Conservation (phyloP, 768 basidiomycete genomes). For the Xerocomellus dryophilus region DNA sequence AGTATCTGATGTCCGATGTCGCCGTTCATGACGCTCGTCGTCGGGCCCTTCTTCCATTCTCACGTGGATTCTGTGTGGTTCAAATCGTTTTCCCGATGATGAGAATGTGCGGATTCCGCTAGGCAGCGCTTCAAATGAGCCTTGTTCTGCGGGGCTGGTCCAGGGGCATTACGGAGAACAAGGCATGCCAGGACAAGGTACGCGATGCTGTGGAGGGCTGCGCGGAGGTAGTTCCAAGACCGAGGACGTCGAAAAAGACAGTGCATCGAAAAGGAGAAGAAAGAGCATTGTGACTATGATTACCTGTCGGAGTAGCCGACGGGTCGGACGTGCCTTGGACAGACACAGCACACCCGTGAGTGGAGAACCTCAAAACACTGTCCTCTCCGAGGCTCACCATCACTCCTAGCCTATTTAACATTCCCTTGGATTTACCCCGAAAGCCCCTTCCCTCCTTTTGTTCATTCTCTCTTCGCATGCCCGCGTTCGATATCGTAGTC, state of each 20-base stretch:
- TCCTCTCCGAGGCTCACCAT: background rate
- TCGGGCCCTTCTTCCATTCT: slow-evolving; percentile 1
- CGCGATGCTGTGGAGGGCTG: slow-evolving; percentile 7
- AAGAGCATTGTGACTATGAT: background rate
- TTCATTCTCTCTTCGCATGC: no score
- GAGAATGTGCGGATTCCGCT: slow-evolving; percentile 1
- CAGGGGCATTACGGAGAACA: background rate
- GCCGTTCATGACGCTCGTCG: background rate
- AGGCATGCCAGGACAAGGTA: slow-evolving; percentile 5
- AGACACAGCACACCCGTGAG: background rate
- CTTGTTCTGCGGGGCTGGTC: slow-evolving; percentile 6
- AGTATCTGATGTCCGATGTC: background rate
- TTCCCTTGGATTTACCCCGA: background rate
- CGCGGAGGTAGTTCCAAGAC: background rate
- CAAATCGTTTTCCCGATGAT: slow-evolving; percentile 14
- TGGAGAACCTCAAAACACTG: background rate
- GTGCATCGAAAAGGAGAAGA: background rate
- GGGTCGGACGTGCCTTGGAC: slow-evolving; percentile 16
- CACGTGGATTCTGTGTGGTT: slow-evolving; percentile 11
- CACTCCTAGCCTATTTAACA: background rate
- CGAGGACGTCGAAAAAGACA: background rate
- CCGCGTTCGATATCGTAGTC: slow-evolving; percentile 68
- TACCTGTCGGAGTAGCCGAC: slow-evolving; percentile 18
- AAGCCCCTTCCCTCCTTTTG: background rate
- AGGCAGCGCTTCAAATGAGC: background rate